These are phyloP conservation scores for Trichoderma virens DNA, from an alignment of 495 filamentous ascomycete species.

Conservation along the genomic window DNA sequence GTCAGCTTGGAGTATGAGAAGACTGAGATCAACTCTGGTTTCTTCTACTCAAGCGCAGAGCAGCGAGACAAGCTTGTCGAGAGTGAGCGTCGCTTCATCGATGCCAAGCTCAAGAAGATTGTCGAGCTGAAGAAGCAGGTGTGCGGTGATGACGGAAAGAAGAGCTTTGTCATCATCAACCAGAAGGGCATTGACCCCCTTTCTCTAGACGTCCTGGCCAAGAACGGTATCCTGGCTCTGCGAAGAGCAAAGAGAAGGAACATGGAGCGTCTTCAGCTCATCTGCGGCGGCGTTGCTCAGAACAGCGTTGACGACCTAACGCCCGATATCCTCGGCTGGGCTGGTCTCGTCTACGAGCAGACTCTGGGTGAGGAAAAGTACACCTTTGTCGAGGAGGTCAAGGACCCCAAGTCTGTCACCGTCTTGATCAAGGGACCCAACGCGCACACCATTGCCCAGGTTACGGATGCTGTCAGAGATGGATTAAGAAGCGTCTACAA, in stretches of 20 bases:
- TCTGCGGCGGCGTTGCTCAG: conserved; percentile 83
- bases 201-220: conserved; percentile 88
- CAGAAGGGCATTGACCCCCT: conserved; percentile 98
- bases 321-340: conserved; percentile 90
- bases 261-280: conserved; percentile 94
- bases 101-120: conserved; percentile 95
- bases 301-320: conserved; percentile 93
- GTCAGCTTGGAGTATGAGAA: conserved; percentile 99
- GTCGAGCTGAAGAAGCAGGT: conserved; percentile 97
- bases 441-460: conserved; percentile 88
- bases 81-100: conserved; percentile 91
- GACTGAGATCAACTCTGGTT: conserved; percentile 96
- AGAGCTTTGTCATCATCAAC: conserved; percentile 96
- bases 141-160: conserved; percentile 88
- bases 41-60: conserved; percentile 96
- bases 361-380: conserved; percentile 98
- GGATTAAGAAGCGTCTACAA: conserved; percentile 94
- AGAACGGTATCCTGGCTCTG: conserved; percentile 94
- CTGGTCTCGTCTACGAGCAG: conserved; percentile 93
- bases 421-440: conserved; percentile 97
- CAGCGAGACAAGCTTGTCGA: conserved; percentile 97
- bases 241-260: conserved; percentile 93
- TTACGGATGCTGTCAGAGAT: conserved; percentile 95
- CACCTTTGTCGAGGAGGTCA: conserved; percentile 97
- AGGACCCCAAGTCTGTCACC: conserved; percentile 98